A percentile compares a stretch with the other conserved stretches of the same genome.
phyloP scores from a whole-genome alignment of 1,139 yeast genomes.

The Blastobotrys ciferrii region DNA sequence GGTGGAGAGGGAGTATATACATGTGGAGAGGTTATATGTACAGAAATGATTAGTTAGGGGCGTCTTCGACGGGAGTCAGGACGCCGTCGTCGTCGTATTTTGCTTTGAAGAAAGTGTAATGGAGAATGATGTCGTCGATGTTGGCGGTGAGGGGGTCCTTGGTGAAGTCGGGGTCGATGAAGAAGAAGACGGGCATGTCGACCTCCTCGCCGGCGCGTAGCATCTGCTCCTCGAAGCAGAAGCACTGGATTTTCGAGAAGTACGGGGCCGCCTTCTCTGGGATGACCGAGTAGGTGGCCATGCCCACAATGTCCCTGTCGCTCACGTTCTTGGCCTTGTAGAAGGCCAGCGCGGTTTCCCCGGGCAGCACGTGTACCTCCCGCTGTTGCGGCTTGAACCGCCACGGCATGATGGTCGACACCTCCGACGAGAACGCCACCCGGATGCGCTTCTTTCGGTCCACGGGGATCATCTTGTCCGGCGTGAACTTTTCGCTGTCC shows the following conservation, averaged over 20 bases:
- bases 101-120: slow-evolving; percentile 80
- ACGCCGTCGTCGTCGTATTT: slow-evolving; percentile 35
- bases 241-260: slow-evolving; percentile 95
- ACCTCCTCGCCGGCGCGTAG: slow-evolving; percentile 95
- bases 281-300: slow-evolving; percentile 96
- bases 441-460: slow-evolving; percentile 80
- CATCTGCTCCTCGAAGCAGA: slow-evolving; percentile 96
- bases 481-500: slow-evolving; percentile 73
- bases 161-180: slow-evolving; percentile 96
- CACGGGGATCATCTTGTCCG: slow-evolving; percentile 85
- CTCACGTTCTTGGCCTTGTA: slow-evolving; percentile 87
- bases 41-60: background rate
- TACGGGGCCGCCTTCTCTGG: slow-evolving; percentile 97
- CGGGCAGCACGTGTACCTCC: slow-evolving; percentile 91
- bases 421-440: slow-evolving; percentile 86
- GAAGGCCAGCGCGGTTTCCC: slow-evolving; percentile 96
- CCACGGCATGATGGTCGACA: slow-evolving; percentile 93
- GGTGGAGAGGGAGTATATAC: background rate
- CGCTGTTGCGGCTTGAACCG: slow-evolving; percentile 91
- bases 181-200: slow-evolving; percentile 98
- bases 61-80: slow-evolving; percentile 25
- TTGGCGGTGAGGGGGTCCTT: slow-evolving; percentile 92
- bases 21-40: slow-evolving; percentile 4
- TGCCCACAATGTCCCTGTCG: slow-evolving; percentile 89
- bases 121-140: slow-evolving; percentile 84